These are phyloP conservation scores for Cryptococcus wingfieldii DNA, from an alignment of 1,284 basidiomycete genomes.

Conservation along the genomic window DNA sequence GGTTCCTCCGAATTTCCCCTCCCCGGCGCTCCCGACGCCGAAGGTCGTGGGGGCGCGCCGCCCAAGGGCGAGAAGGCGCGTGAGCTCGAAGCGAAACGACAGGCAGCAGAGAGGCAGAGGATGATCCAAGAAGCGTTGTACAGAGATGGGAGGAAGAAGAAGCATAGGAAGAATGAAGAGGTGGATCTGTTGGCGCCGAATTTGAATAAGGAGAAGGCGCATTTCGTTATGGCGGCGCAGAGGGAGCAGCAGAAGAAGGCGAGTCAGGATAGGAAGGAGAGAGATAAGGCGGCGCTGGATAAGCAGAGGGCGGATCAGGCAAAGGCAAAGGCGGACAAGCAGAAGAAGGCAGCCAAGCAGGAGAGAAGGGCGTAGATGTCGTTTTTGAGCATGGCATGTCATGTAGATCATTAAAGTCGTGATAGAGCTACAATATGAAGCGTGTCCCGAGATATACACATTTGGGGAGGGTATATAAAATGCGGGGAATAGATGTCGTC, in stretches of 20 bases:
- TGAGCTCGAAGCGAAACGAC: conserved; percentile 37
- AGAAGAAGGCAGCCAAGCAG: conserved; percentile 48
- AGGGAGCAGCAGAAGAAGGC: conserved; percentile 38
- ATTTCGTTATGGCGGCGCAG: conserved; percentile 34
- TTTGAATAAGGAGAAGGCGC: conserved; percentile 46
- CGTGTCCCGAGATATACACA: neutral
- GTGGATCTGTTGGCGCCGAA: conserved; percentile 46
- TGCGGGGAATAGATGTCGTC: no score
- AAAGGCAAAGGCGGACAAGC: conserved; percentile 47
- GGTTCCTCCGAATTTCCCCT: conserved; percentile 14
- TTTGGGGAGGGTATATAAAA: neutral
- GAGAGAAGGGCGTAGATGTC: conserved; percentile 36
- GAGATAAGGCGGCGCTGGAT: conserved; percentile 46
- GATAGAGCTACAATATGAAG: neutral
- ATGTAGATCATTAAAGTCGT: neutral
- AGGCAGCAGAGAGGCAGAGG: conserved; percentile 38
- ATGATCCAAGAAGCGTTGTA: conserved; percentile 41
- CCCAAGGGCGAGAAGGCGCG: conserved; percentile 22
- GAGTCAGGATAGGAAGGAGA: conserved; percentile 33
- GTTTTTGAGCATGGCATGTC: neutral
- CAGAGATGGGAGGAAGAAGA: conserved; percentile 44
- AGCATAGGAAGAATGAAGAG: conserved; percentile 41
- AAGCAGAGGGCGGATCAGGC: conserved; percentile 48
- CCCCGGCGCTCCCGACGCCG: conserved; percentile 8
- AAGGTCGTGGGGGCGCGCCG: conserved; percentile 15